These are phyloP conservation scores for Penicillium crustosum DNA, from an alignment of 2,329 filamentous ascomycete species.

Conservation along the genomic window DNA sequence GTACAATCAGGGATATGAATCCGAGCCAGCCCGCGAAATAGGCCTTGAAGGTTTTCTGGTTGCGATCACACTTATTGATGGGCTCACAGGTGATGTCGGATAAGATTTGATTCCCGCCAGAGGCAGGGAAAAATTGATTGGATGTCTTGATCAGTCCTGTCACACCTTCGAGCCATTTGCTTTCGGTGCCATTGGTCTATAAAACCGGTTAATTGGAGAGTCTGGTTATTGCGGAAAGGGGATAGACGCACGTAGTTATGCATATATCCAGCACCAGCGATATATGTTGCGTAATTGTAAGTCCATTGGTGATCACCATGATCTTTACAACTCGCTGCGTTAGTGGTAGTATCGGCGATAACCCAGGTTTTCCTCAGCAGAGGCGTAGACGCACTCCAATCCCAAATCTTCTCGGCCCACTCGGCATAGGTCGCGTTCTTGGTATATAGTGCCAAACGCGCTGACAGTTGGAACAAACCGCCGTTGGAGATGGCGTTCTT, in stretches of 20 bases:
- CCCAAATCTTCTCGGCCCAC: conserved; percentile 60
- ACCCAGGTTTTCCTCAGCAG: conserved; percentile 61
- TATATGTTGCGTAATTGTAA: conserved; percentile 61
- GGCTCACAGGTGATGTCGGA: conserved; percentile 66
- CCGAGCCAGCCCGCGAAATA: conserved; percentile 65
- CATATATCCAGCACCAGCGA: conserved; percentile 62
- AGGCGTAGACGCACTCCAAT: conserved; percentile 57
- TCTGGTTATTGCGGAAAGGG: not conserved
- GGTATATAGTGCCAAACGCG: conserved; percentile 66
- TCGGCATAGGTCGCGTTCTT: conserved; percentile 63
- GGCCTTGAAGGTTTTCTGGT: conserved; percentile 70
- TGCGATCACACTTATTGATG: conserved; percentile 59
- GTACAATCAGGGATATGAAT: conserved; percentile 59
- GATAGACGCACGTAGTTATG: conserved; percentile 52
- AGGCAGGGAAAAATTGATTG: conserved; percentile 49
- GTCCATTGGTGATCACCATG: conserved; percentile 64
- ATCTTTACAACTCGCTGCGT: conserved; percentile 58
- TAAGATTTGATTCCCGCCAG: conserved; percentile 52
- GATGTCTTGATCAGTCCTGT: conserved; percentile 53
- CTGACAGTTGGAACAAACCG: conserved; percentile 74
- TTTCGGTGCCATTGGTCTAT: conserved; percentile 48
- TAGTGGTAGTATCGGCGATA: conserved; percentile 63
- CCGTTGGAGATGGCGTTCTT: conserved; percentile 79
- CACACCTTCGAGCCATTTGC: conserved; percentile 55
- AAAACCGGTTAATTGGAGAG: conserved; percentile 28